Base-by-base conservation (phyloP, 352 stramenopile species). In the Vaucheria bursata region DNA sequence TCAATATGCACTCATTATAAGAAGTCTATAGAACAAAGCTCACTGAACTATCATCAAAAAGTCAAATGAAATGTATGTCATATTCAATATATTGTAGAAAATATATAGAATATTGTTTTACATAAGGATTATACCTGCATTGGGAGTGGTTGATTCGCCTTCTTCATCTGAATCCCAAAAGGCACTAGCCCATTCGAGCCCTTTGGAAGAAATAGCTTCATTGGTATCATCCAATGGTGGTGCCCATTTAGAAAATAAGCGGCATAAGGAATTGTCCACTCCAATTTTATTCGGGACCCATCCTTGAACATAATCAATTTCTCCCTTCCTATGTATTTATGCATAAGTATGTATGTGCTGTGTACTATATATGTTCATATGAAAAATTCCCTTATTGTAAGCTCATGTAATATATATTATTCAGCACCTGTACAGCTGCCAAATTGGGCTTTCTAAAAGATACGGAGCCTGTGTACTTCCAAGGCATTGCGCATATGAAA, bases 381-480 rank as follows among this genome's bases (percentile, higher is more conserved):
- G n/a, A n/a, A n/a, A n/a, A n/a, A n/a, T n/a, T n/a, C n/a, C n/a
- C n/a, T n/a, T n/a, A n/a, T n/a, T n/a, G n/a, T n/a, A n/a, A n/a
- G n/a, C n/a, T n/a, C n/a, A n/a, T n/a, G n/a, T n/a, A n/a, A n/a
- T n/a, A n/a, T n/a, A n/a, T n/a, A n/a, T n/a, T n/a, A n/a, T n/a
- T n/a, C n/a, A n/a, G n/a, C 2, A 7, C 53, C 53, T 68, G 53
- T 68, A 34, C 53, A 68, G 8, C 53, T 68, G 53, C 53, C 53
- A 68, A 31, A 68, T 2, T 7, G 53, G 53, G 8, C 53, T 68
- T 2, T 68, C 53, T 2, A 68, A 34, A 31, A 68, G 53, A 7
- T 34, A 34, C 53, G 53, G 53, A 2, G 53, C 53, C 2, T 2
- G 6, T 2, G 53, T 7, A 2, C 31, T 34, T 7, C 31, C 53